Percentiles rank a stretch among this genome's conserved stretches.
These are phyloP conservation scores for Juglanconis sp. DNA, from an alignment of 2,329 filamentous ascomycete genomes.

Conservation along the genomic window DNA sequence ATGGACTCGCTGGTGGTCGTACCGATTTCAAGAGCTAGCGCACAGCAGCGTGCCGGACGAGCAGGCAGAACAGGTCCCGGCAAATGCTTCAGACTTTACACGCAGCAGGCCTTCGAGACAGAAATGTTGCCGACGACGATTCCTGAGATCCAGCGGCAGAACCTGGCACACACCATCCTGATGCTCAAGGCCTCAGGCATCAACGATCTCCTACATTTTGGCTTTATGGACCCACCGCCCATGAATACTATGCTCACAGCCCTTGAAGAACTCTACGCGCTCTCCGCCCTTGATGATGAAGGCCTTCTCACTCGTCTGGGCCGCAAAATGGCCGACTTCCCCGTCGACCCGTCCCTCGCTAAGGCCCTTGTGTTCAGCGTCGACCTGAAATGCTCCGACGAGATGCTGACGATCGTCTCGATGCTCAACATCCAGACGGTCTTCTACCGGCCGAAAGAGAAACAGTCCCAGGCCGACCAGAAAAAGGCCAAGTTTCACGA, in stretches of 20 bases:
- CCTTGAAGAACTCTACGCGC: conserved; percentile 88
- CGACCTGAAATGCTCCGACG: conserved; percentile 85
- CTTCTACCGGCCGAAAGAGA: conserved; percentile 96
- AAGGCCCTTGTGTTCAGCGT: conserved; percentile 88
- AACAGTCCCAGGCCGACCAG: conserved; percentile 92
- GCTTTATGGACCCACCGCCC: conserved; percentile 98
- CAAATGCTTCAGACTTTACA: conserved; percentile 94
- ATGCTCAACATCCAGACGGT: conserved; percentile 86
- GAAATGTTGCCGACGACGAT: conserved; percentile 97
- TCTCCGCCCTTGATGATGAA: conserved; percentile 91
- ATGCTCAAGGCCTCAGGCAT: conserved; percentile 99
- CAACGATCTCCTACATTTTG: conserved; percentile 93
- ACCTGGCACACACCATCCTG: conserved; percentile 86
- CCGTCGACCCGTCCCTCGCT: conserved; percentile 90
- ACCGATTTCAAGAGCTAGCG: conserved; percentile 94
- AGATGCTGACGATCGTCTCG: conserved; percentile 89
- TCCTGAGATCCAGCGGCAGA: conserved; percentile 94
- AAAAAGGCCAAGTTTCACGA: conserved; percentile 99
- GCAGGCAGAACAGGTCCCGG: conserved; percentile 93
- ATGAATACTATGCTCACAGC: conserved; percentile 98
- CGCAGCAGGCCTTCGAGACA: conserved; percentile 89
- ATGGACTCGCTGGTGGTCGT: conserved; percentile 97
- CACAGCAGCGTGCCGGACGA: conserved; percentile 88
- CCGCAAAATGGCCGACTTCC: conserved; percentile 97
- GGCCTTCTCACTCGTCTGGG: conserved; percentile 87